phyloP scores from a whole-genome alignment of 2,329 filamentous ascomycete species.

The Fonsecaea pugnacius region DNA sequence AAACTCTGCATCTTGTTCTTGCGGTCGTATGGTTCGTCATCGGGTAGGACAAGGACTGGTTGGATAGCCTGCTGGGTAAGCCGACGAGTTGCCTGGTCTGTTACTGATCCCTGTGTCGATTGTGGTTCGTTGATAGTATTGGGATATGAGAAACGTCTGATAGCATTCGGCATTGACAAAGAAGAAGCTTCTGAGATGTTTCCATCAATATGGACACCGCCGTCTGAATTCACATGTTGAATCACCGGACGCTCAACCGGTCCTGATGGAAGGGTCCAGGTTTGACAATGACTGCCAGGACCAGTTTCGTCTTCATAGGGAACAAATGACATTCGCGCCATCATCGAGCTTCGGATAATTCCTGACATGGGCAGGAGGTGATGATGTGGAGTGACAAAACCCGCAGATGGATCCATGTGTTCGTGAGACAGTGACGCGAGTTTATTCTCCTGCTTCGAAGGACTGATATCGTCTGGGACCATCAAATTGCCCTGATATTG shows the following conservation, averaged over 20 bases:
- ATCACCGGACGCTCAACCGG: slow-evolving; percentile 14
- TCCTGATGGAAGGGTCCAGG: not conserved
- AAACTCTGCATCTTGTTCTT: slow-evolving; percentile 36
- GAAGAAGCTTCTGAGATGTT: not conserved
- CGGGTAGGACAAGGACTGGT: not conserved
- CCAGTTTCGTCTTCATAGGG: not conserved
- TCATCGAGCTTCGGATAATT: slow-evolving; percentile 5
- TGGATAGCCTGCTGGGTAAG: not conserved
- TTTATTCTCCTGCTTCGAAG: slow-evolving; percentile 37
- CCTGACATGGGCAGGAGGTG: slow-evolving; percentile 10
- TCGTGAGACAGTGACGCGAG: slow-evolving; percentile 25
- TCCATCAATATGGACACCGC: slow-evolving; percentile 5
- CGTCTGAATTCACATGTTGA: slow-evolving; percentile 20
- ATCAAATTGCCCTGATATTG: slow-evolving; percentile 22
- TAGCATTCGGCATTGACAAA: not conserved
- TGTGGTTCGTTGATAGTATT: slow-evolving; percentile 1
- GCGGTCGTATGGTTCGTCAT: slow-evolving; percentile 34
- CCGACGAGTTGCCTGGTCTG: not conserved
- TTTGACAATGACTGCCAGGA: not conserved
- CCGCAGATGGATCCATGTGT: slow-evolving; percentile 7
- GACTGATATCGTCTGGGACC: slow-evolving; percentile 34
- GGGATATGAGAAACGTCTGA: slow-evolving; percentile 15
- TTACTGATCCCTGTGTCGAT: not conserved
- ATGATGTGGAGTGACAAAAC: slow-evolving; percentile 3
- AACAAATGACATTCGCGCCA: not conserved